These are phyloP conservation scores for Saccharomyces hybrid DNA, from an alignment of 1,139 yeast genomes.

Conservation along the genomic window DNA sequence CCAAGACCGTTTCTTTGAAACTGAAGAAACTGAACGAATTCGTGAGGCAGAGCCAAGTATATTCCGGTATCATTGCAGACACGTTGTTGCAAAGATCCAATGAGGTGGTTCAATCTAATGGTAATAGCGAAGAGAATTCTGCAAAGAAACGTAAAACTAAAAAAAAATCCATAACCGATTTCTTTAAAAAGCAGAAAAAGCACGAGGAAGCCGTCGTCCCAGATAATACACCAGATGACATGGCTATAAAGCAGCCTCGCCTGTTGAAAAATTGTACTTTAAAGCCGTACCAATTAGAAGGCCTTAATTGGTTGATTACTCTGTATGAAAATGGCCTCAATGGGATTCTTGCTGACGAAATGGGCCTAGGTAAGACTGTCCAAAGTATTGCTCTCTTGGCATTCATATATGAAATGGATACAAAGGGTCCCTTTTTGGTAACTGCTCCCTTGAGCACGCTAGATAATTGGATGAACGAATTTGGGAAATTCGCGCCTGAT, in stretches of 20 bases:
- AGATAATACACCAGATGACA: constrained; percentile 9
- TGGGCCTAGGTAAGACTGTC: constrained; percentile 91
- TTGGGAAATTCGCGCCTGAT: constrained; percentile 63
- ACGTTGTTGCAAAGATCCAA: constrained; percentile 48
- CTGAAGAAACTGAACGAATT: constrained; percentile 58
- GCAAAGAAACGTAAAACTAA: constrained; percentile 18
- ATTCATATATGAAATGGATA: constrained; percentile 70
- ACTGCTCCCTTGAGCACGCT: constrained; percentile 86
- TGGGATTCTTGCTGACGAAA: constrained; percentile 93
- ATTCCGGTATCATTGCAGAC: constrained; percentile 75
- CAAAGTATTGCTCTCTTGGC: constrained; percentile 77
- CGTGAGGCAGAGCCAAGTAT: constrained; percentile 76
- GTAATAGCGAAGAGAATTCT: constrained; percentile 15
- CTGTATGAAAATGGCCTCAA: constrained; percentile 87
- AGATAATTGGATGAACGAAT: constrained; percentile 75
- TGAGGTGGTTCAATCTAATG: constrained; percentile 25
- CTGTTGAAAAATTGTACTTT: constrained; percentile 58
- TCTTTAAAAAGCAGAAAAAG: constrained; percentile 17
- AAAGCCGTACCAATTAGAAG: constrained; percentile 82
- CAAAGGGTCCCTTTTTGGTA: constrained; percentile 75
- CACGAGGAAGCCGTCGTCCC: constrained; percentile 7
- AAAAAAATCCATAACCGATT: constrained; percentile 19
- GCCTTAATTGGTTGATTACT: constrained; percentile 83
- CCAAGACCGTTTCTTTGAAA: constrained; percentile 35
- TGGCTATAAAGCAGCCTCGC: constrained; percentile 47